A percentile compares a stretch with the other conserved stretches of the same genome.
Evolutionary conservation across 768 basidiomycete species (phyloP).

Genomic region (Mycena galericulata): DNA sequence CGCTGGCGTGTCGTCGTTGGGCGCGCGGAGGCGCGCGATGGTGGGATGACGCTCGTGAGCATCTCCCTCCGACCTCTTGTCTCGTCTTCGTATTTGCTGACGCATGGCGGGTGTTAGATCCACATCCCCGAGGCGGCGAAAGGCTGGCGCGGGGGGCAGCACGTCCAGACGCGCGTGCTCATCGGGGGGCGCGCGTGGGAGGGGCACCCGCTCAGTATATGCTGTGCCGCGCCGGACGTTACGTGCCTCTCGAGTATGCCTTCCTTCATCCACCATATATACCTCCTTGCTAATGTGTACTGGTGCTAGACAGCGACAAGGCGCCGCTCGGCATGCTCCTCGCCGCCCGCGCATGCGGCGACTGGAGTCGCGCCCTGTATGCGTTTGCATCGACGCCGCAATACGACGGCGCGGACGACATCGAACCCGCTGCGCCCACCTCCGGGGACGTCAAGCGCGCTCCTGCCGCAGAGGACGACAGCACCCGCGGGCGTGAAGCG

Average conservation of each 20-base stretch:
- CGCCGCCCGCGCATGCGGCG: constrained; percentile 64
- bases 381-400: not conserved
- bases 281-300: no score
- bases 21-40: constrained; percentile 57
- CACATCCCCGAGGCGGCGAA: no score
- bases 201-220: constrained; percentile 72
- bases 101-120: constrained; percentile 65
- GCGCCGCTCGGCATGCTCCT: constrained; percentile 57
- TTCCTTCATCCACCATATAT: no score
- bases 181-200: no score
- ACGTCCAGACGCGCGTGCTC: no score
- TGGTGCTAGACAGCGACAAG: no score
- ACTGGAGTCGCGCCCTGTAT: constrained; percentile 68
- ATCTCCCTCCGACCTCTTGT: constrained; percentile 49
- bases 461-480: not conserved
- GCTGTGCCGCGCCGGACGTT: constrained; percentile 31
- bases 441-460: constrained; percentile 34
- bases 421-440: constrained; percentile 27
- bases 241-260: no score
- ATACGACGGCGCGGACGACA: constrained; percentile 22
- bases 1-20: constrained; percentile 72
- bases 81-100: constrained; percentile 41
- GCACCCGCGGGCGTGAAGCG: constrained; percentile 44
- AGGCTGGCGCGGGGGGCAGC: no score
- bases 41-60: constrained; percentile 66